Percentiles rank a stretch among this genome's conserved stretches.
Evolutionary conservation across 371 early-diverging fungal species (phyloP).

Genomic region (Rhizopus arrhizus): DNA sequence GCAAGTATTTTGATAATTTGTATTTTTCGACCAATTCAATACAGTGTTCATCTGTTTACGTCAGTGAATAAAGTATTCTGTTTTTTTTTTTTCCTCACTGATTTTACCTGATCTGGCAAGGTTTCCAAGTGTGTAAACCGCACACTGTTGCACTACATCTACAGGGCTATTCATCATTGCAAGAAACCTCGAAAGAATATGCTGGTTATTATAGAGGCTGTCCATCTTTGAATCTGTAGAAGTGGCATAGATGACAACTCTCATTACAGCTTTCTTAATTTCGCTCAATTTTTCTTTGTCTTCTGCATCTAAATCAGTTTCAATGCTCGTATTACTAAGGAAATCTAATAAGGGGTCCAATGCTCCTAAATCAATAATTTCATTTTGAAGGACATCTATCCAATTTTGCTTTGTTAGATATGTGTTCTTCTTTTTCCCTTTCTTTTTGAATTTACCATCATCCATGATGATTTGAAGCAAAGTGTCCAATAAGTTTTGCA

Average conservation of each 20-base stretch:
- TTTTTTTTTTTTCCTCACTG: neutral
- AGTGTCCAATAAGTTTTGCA: slow-evolving; percentile 24
- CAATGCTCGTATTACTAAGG: slow-evolving; percentile 39
- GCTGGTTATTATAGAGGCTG: slow-evolving; percentile 46
- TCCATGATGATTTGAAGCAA: slow-evolving; percentile 46
- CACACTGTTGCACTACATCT: slow-evolving; percentile 44
- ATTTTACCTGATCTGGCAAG: slow-evolving; percentile 61
- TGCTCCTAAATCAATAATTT: slow-evolving; percentile 41
- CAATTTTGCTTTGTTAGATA: neutral
- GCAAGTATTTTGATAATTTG: slow-evolving; percentile 47
- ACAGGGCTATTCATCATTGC: slow-evolving; percentile 44
- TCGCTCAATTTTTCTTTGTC: slow-evolving; percentile 54
- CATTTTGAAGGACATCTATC: slow-evolving; percentile 46
- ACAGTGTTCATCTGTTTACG: slow-evolving; percentile 55
- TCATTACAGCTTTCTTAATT: slow-evolving; percentile 47
- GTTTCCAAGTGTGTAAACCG: slow-evolving; percentile 62
- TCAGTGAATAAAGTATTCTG: neutral
- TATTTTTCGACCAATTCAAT: slow-evolving; percentile 59
- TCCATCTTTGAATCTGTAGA: slow-evolving; percentile 57
- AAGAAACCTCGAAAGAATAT: slow-evolving; percentile 47
- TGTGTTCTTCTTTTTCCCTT: neutral
- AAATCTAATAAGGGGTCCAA: slow-evolving; percentile 48
- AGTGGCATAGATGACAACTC: slow-evolving; percentile 48
- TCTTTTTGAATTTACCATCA: slow-evolving; percentile 33
- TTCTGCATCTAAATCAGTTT: slow-evolving; percentile 47